Evolutionary conservation across 805 yeast species (phyloP).

Genomic region (Cyberlindnera maclurae): DNA sequence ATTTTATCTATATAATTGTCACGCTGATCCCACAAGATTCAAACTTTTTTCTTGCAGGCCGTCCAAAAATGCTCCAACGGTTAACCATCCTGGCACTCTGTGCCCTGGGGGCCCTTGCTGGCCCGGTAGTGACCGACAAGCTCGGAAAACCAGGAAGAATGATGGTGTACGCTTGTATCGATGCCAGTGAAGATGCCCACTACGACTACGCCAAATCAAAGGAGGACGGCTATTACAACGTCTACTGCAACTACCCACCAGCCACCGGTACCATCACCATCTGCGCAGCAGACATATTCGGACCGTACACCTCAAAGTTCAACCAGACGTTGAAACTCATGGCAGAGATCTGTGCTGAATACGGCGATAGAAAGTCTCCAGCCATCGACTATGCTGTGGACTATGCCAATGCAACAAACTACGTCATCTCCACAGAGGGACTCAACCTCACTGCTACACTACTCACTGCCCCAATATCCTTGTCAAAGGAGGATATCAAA

Average conservation of each 20-base stretch:
- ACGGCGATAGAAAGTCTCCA: not conserved
- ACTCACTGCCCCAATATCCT: conserved; percentile 10
- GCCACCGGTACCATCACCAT: conserved; percentile 7
- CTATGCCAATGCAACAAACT: conserved; percentile 27
- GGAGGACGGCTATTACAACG: not conserved
- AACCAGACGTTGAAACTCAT: conserved; percentile 5
- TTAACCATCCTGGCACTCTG: not conserved
- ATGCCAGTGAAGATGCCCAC: not conserved
- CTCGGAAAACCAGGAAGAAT: not conserved
- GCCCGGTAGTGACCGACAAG: not conserved
- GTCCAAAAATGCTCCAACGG: not conserved
- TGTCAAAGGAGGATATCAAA: not conserved
- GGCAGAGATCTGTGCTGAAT: not conserved
- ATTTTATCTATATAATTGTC: too few relatives aligned
- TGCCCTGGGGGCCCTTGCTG: not conserved
- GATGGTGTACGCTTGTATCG: not conserved
- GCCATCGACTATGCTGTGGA: conserved; percentile 19
- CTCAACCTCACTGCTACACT: conserved; percentile 4
- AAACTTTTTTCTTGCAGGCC: too few relatives aligned
- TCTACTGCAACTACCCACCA: conserved; percentile 12
- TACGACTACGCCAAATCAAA: not conserved
- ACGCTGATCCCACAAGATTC: too few relatives aligned
- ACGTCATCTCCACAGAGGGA: conserved; percentile 6
- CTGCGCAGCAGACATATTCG: conserved; percentile 9
- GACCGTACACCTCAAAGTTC: conserved; percentile 7